Percentiles rank a stretch among this genome's conserved stretches.
These are phyloP conservation scores for Monoraphidium neglectum DNA, from an alignment of 139 green algal species.

Conservation along the genomic window DNA sequence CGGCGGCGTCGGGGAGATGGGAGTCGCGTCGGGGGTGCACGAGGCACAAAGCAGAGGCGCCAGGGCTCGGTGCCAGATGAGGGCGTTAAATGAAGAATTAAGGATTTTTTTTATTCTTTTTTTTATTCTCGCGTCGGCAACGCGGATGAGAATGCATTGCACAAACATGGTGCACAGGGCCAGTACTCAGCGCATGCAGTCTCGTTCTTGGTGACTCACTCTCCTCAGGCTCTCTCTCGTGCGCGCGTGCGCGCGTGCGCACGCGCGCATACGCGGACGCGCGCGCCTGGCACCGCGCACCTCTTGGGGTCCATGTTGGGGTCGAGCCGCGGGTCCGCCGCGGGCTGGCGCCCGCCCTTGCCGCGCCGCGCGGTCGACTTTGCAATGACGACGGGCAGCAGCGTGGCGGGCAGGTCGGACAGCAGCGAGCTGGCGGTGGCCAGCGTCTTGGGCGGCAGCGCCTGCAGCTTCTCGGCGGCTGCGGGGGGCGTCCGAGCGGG, in stretches of 20 bases:
- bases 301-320: conserved; percentile 76
- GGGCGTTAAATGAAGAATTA: no score
- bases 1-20: neutral
- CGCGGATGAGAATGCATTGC: no score
- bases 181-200: neutral
- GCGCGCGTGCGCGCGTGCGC: neutral
- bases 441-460: neutral
- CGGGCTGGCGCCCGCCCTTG: conserved; percentile 76
- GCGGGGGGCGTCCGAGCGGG: neutral
- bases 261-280: no score
- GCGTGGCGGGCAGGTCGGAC: neutral
- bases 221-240: neutral
- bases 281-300: no score
- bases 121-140: no score
- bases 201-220: neutral
- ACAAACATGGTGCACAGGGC: no score
- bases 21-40: neutral
- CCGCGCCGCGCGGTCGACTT: conserved; percentile 24
- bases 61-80: neutral
- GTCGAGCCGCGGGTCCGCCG: conserved; percentile 77
- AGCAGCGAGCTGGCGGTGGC: neutral
- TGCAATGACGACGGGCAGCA: conserved; percentile 13
- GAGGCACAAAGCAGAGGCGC: neutral
- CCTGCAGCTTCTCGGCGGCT: neutral
- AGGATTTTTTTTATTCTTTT: no score